Percentiles rank a stretch among this genome's conserved stretches.
Evolutionary conservation across 352 stramenopile species (phyloP).

Genomic region (Paralagenidium karlingii): DNA sequence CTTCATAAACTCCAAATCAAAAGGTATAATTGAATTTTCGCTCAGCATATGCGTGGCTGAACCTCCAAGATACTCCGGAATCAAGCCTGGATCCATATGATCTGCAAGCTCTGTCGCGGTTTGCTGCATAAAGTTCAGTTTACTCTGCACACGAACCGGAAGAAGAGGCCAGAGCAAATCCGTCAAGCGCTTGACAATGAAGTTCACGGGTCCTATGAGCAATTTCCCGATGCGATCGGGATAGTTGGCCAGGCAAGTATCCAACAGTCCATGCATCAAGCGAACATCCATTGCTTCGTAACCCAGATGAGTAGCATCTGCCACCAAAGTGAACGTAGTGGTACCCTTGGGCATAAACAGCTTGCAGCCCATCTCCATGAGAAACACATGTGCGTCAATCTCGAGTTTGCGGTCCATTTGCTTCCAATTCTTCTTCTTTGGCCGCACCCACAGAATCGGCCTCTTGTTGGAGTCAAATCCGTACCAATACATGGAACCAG

Average conservation of each 20-base stretch:
- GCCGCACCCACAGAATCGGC: conserved; percentile 52
- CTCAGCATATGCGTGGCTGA: conserved; percentile 21
- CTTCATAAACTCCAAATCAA: too few relatives aligned
- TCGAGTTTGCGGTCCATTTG: conserved; percentile 43
- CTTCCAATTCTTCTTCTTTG: conserved; percentile 41
- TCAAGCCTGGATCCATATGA: conserved; percentile 40
- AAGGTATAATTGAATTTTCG: too few relatives aligned
- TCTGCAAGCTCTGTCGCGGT: conserved; percentile 35
- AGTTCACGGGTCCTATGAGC: conserved; percentile 38
- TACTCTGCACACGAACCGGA: conserved; percentile 27
- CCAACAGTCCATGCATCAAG: conserved; percentile 45
- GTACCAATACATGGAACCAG: conserved; percentile 58
- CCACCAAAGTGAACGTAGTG: conserved; percentile 52
- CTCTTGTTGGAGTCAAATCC: conserved; percentile 55
- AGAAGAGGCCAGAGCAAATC: conserved; percentile 48
- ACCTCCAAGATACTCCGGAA: conserved; percentile 39
- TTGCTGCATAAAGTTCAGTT: conserved; percentile 49
- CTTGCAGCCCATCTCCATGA: conserved; percentile 37
- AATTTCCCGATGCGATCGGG: conserved; percentile 50
- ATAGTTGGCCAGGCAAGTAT: conserved; percentile 51
- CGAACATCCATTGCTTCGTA: conserved; percentile 35
- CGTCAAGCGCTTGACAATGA: conserved; percentile 32
- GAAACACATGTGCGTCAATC: conserved; percentile 41
- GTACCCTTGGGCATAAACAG: conserved; percentile 37
- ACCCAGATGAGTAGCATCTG: conserved; percentile 30